A percentile compares a stretch with the other conserved stretches of the same genome.
These are phyloP conservation scores for Penstemon davidsonii DNA, from an alignment of 257 asterid genomes.

Conservation along the genomic window DNA sequence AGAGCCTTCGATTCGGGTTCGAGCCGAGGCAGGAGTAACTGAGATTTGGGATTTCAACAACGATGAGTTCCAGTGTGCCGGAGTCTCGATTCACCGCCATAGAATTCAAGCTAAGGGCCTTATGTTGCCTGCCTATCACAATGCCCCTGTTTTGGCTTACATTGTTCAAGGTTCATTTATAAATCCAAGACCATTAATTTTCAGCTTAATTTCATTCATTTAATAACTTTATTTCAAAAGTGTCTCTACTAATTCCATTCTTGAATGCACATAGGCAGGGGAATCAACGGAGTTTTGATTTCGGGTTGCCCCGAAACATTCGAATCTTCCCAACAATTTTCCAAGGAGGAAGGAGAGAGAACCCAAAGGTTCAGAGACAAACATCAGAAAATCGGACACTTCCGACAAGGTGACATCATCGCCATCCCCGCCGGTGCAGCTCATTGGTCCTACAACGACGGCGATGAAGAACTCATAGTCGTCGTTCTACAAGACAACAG, in stretches of 20 bases:
- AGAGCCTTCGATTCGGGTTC: constrained; percentile 36
- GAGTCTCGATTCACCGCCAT: constrained; percentile 54
- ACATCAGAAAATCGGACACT: constrained; percentile 48
- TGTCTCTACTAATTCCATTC: neutral
- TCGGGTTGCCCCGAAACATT: constrained; percentile 78
- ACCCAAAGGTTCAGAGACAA: constrained; percentile 40
- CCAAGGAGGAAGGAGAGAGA: constrained; percentile 16
- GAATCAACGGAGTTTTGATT: constrained; percentile 38
- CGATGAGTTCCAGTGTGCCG: constrained; percentile 62
- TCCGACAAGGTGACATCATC: constrained; percentile 49
- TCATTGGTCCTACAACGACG: constrained; percentile 67
- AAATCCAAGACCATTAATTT: neutral
- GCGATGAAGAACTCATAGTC: constrained; percentile 47
- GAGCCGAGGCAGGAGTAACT: constrained; percentile 58
- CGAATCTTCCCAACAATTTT: constrained; percentile 41
- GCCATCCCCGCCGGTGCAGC: constrained; percentile 59
- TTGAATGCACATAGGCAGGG: constrained; percentile 43
- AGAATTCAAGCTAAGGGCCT: constrained; percentile 39
- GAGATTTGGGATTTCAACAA: constrained; percentile 54
- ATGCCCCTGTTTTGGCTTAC: constrained; percentile 50
- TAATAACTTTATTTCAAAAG: too few relatives aligned
- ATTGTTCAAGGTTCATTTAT: constrained; percentile 43
- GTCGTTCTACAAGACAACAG: constrained; percentile 41
- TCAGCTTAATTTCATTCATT: too few relatives aligned
- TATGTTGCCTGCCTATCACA: constrained; percentile 51